phyloP scores from a whole-genome alignment of 352 stramenopile species.

The Phytophthora brassicae region DNA sequence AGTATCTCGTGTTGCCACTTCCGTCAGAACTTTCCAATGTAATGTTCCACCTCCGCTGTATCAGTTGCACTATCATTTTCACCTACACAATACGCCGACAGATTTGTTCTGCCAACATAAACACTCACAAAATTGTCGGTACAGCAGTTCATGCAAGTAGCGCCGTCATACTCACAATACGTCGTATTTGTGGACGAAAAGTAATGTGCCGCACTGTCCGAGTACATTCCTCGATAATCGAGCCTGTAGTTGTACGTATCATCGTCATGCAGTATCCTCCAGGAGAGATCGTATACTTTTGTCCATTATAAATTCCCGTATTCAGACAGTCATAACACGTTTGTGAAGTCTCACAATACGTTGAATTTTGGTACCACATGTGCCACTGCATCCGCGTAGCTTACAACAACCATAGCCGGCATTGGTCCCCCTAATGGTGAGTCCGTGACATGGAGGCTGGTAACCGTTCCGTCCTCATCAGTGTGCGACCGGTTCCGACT shows the following conservation, averaged over 20 bases:
- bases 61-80: too few species aligned
- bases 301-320: slow-evolving; percentile 34
- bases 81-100: slow-evolving; percentile 48
- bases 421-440: too few species aligned
- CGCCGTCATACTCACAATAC: slow-evolving; percentile 50
- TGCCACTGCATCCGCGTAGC: too few species aligned
- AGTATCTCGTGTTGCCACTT: too few species aligned
- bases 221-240: slow-evolving; percentile 44
- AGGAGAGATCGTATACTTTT: slow-evolving; percentile 54
- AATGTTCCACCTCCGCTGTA: too few species aligned
- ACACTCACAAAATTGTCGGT: slow-evolving; percentile 30
- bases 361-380: slow-evolving; percentile 70
- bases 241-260: slow-evolving; percentile 36
- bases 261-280: slow-evolving; percentile 58
- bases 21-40: too few species aligned
- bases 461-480: too few species aligned
- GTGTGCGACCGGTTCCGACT: too few species aligned
- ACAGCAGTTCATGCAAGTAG: slow-evolving; percentile 30
- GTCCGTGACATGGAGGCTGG: too few species aligned
- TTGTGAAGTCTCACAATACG: slow-evolving; percentile 40
- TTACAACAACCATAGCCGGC: too few species aligned
- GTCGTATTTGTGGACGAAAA: slow-evolving; percentile 64
- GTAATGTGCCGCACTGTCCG: slow-evolving; percentile 33
- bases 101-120: slow-evolving; percentile 24
- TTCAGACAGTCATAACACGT: slow-evolving; percentile 69